Evolutionary conservation across 2,329 filamentous ascomycete species (phyloP).

Genomic region (Aspergillus eucalypticola): DNA sequence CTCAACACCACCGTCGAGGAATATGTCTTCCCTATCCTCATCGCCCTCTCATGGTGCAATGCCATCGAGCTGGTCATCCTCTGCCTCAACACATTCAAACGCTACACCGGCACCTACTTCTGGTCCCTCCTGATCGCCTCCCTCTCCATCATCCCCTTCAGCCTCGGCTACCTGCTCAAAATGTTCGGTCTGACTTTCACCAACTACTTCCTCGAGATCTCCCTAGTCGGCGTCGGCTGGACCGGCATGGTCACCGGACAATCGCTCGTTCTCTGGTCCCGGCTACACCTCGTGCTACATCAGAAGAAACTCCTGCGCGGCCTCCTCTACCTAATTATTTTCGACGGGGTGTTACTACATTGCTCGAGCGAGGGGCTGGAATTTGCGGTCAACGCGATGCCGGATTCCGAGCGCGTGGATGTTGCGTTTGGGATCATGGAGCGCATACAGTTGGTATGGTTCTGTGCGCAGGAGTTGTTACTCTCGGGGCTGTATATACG

Average conservation of each 20-base stretch:
- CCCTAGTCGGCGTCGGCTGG: constrained; percentile 47
- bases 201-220: constrained; percentile 37
- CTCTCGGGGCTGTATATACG: constrained; percentile 55
- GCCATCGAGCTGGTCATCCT: constrained; percentile 50
- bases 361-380: constrained; percentile 45
- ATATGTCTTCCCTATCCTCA: constrained; percentile 41
- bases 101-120: constrained; percentile 50
- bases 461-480: constrained; percentile 56
- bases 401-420: constrained; percentile 25
- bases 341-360: constrained; percentile 45
- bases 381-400: constrained; percentile 38
- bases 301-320: constrained; percentile 36
- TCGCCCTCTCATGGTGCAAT: constrained; percentile 51
- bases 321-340: constrained; percentile 48
- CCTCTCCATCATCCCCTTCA: constrained; percentile 46
- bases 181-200: constrained; percentile 41
- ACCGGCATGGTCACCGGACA: constrained; percentile 51
- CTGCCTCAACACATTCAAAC: constrained; percentile 49
- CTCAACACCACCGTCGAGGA: constrained; percentile 14
- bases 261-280: constrained; percentile 51
- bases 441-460: constrained; percentile 56
- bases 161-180: constrained; percentile 49
- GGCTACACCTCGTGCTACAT: constrained; percentile 48
- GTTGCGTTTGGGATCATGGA: constrained; percentile 49
- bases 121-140: constrained; percentile 49